Evolutionary conservation across 2,329 filamentous ascomycete genomes (phyloP), one percentile per base, ranked within the genome.

Genomic region (Zasmidium citrigriseum): DNA sequence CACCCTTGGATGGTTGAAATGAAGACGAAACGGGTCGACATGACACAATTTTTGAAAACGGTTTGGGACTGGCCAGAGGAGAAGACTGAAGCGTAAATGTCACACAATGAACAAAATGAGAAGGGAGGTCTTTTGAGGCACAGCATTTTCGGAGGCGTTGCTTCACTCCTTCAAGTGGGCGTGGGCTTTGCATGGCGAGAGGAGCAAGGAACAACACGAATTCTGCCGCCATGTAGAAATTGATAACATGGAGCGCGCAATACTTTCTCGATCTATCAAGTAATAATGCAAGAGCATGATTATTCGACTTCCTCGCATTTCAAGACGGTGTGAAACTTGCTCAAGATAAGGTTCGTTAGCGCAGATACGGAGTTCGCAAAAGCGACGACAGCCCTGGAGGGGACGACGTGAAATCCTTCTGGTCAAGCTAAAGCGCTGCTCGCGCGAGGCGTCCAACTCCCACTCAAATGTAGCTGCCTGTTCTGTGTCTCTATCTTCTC

Each of bases 1-100:
- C 95, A 99, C 77, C 95, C 95, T 1, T 99, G 95, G 95, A 96
- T 99, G 88, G 81, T 91, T 45, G 95, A 99, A 71, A 98, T 98
- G 91, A 89, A 89, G 70, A 83, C 86, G 55, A 98, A 97, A 82
- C 91, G 95, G 67, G 95, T 99, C 73, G 98, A 98, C 77, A 98
- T 99, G 93, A 86, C 86, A 65, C 90, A 92, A 70, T 99, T 97
- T 76, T 83, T 99, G 59, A 87, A 88, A 61, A 92, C 95, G 68
- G 95, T 99, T 46, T 99, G 95, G 95, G 95, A 93, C 59, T 99
- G 95, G 95, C 88, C 95, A 64, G 87, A 91, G 63, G 87, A 58
- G 54, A 50, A 55, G n/a, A 44, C 34, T n/a, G 34, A 41, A 4
- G 34, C 14, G 34, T 41, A 41, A n/a, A 14, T 16, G 16, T 16